Conservation (phyloP, 768 basidiomycete genomes). For the Sistotremastrum suecicum region DNA sequence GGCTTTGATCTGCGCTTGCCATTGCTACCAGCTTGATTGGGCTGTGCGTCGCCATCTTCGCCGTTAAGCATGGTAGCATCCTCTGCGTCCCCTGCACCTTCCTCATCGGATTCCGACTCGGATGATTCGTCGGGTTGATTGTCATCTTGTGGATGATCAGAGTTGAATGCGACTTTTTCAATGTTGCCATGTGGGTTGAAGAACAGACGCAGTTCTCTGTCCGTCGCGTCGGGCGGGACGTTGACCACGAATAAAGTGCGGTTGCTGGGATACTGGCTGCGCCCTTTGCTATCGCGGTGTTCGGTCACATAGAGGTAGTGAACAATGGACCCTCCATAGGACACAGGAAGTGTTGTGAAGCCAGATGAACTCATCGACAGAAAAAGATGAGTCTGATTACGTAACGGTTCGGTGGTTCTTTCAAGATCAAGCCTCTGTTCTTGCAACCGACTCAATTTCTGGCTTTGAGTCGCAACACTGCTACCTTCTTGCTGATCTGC, state of each 20-base stretch:
- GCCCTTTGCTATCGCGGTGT: conserved; percentile 39
- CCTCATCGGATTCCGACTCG: conserved; percentile 11
- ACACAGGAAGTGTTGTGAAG: conserved; percentile 24
- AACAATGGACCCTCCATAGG: conserved; percentile 26
- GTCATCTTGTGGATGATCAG: conserved; percentile 20
- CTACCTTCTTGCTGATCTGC: too few species aligned
- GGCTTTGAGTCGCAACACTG: too few species aligned
- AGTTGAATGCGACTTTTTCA: conserved; percentile 58
- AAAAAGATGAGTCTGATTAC: too few species aligned
- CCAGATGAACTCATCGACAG: conserved; percentile 10
- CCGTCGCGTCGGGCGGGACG: conserved; percentile 77
- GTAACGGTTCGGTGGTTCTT: too few species aligned
- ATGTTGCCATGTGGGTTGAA: conserved; percentile 69
- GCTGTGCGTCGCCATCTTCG: conserved; percentile 16
- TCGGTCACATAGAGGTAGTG: conserved; percentile 72
- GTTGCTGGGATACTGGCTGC: conserved; percentile 6
- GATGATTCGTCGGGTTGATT: conserved; percentile 12
- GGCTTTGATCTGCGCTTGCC: conserved; percentile 12
- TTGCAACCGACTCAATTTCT: too few species aligned
- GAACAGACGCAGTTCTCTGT: conserved; percentile 61
- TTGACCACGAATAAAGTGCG: conserved; percentile 85
- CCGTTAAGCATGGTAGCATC: conserved; percentile 27
- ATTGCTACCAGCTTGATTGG: conserved; percentile 18
- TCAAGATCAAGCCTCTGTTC: too few species aligned
- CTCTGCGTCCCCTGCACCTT: conserved; percentile 26